phyloP scores from a whole-genome alignment of 2,329 filamentous ascomycete genomes.

The Diatrype stigma region DNA sequence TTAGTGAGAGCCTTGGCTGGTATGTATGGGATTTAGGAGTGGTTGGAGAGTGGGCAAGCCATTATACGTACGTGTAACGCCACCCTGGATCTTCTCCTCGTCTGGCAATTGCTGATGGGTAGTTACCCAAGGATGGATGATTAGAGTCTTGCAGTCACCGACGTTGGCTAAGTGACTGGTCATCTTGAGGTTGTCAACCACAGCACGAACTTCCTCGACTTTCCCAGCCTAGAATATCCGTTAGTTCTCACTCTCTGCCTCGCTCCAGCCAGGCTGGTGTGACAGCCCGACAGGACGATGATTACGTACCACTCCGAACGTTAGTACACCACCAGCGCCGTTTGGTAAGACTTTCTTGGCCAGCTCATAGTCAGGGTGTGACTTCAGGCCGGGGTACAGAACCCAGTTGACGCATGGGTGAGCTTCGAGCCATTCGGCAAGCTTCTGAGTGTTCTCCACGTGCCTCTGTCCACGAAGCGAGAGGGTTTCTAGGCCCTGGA shows the following conservation, averaged over 20 bases:
- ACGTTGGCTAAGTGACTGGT: constrained; percentile 72
- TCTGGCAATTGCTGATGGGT: constrained; percentile 68
- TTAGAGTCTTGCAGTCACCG: constrained; percentile 68
- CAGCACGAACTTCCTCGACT: constrained; percentile 32
- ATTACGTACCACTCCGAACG: constrained; percentile 64
- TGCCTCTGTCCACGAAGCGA: constrained; percentile 63
- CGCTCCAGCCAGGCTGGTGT: no score
- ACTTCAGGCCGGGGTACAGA: constrained; percentile 64
- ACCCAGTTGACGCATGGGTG: constrained; percentile 69
- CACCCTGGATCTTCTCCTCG: constrained; percentile 60
- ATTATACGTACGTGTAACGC: constrained; percentile 48
- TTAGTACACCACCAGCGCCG: constrained; percentile 67
- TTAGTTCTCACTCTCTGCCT: constrained; percentile 33
- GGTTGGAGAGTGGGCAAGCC: background rate
- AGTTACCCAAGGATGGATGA: constrained; percentile 69
- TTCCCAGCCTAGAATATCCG: constrained; percentile 37
- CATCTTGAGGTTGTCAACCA: constrained; percentile 71
- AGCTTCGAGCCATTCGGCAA: constrained; percentile 65
- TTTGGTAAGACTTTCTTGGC: constrained; percentile 66
- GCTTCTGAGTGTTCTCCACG: constrained; percentile 58
- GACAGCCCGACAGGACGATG: no score
- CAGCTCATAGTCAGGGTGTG: constrained; percentile 58
- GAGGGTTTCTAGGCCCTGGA: constrained; percentile 67
- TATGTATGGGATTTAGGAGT: no score
- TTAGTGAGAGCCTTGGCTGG: constrained; percentile 3